Evolutionary conservation across 768 basidiomycete species (phyloP), one percentile per base, ranked within the genome.

Genomic region (Lactarius quietus): DNA sequence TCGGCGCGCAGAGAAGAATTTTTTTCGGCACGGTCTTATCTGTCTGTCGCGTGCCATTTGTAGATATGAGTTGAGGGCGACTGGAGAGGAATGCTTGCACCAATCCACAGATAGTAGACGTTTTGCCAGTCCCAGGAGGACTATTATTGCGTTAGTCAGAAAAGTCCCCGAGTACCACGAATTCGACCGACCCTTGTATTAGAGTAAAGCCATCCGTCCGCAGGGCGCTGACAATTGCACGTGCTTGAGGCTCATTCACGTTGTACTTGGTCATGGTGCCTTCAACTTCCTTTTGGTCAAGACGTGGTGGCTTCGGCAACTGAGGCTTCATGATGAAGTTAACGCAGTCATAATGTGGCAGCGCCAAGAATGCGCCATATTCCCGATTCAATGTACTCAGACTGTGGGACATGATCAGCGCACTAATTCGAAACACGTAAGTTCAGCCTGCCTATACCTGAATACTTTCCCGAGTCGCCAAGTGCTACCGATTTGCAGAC

Each of bases 101-200:
- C n/a, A 99, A 81, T 26, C 93, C 94, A 70, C 93, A 93, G 67
- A 99, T 98, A 1, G 97, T 99, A 26, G 93, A 96, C 10, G 97
- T 99, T 78, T 99, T 99, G 15, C 97, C 97, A 0, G 97, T 99
- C 61, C 97, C 97, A 1, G 97, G 97, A 39, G 97, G 97, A 28
- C 96, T 95, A 68, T 62, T 60, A 48, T 43, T 17, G 60, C 20
- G 28, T 51, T 53, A 5, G 38, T 17, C 15, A 9, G 31, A 20
- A 6, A 18, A 7, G 29, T 18, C 33, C 36, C 12, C 6, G 10
- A 6, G 12, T 38, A 26, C 6, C 18, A 57, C 62, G 12, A 8
- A 15, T 38, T 62, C 43, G 36, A 69, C 68, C 31, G 72, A 95
- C 96, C 97, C 97, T 83, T 99, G 97, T 62, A 99, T 95, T 35